Base-by-base conservation (phyloP, 2,329 filamentous ascomycete species). In the Pseudophaeomoniella oleicola region DNA sequence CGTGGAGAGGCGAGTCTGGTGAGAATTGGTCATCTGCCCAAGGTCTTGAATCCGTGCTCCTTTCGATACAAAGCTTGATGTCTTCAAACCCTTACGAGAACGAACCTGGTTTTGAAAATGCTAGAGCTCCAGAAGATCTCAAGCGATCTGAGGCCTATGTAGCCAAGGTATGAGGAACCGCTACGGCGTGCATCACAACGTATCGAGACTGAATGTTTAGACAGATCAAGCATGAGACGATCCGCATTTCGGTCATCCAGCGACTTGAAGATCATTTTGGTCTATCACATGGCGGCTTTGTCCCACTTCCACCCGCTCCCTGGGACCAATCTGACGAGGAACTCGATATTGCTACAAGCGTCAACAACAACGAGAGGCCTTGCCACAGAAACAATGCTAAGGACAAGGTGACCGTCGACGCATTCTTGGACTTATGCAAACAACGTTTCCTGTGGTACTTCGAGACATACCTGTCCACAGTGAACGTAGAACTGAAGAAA, bases 11-110 rank as follows among this genome's bases (percentile, higher is more conserved):
- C 17, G 81, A 94, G 51, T 71, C 75, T 12, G 85, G 87, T 38
- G 90, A 96, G 57, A 78, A 94, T 55, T 98, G 90, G 90, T 94
- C 87, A 12, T 86, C 87, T 12, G 90, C 88, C 1, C 90, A 96
- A 56, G 88, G 90, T 4, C 67, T 98, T 1, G 90, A 96, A 56
- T 96, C 88, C 1, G 84, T 96, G 34, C 60, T 98, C 34, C 74
- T 96, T 37, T 96, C 88, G 4, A 94, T 98, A 39, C 90, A 98
- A 58, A 94, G 87, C 55, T 66, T 98, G 32, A 87, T 98, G 80
- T 94, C 86, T 1, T 63, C 75, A 17, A 94, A 94, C 48, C 90
- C 88, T 0, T 96, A 94, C 58, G 84, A 90, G 53, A 94, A 96
- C 49, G 90, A 98, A 55, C 90, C 90, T 1, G 90, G 90, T 4